These are phyloP conservation scores for Fusarium sp. DNA, from an alignment of 2,329 filamentous ascomycete genomes.

Conservation along the genomic window DNA sequence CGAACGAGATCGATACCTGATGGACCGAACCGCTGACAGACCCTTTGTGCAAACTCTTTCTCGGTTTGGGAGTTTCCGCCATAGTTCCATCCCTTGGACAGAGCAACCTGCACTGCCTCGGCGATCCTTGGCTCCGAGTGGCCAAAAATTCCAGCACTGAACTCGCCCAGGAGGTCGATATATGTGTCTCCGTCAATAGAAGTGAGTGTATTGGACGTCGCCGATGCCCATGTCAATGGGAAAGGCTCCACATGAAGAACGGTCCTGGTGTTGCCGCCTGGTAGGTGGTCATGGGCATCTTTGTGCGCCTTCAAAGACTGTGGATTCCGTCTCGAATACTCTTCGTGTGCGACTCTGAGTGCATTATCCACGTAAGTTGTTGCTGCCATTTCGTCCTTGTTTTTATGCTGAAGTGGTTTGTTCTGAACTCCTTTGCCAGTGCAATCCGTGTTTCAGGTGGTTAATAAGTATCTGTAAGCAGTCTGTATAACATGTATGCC, in stretches of 20 bases:
- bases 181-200: not conserved
- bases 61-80: not conserved
- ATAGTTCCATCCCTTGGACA: not conserved
- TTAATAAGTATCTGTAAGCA: too few relatives aligned
- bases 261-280: not conserved
- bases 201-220: not conserved
- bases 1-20: not conserved
- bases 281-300: not conserved
- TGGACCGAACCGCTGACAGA: not conserved
- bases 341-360: not conserved
- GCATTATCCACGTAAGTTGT: too few relatives aligned
- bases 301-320: not conserved
- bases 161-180: not conserved
- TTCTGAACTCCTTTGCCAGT: too few relatives aligned
- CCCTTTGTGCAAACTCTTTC: not conserved
- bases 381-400: too few relatives aligned
- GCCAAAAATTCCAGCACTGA: not conserved
- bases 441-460: too few relatives aligned
- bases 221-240: not conserved
- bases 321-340: not conserved
- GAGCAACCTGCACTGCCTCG: too few relatives aligned
- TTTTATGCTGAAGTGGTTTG: too few relatives aligned
- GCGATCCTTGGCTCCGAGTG: not conserved
- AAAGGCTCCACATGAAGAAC: not conserved
- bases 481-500: too few relatives aligned